Evolutionary conservation across 2,329 filamentous ascomycete genomes (phyloP).

Genomic region (Aspergillus persii): DNA sequence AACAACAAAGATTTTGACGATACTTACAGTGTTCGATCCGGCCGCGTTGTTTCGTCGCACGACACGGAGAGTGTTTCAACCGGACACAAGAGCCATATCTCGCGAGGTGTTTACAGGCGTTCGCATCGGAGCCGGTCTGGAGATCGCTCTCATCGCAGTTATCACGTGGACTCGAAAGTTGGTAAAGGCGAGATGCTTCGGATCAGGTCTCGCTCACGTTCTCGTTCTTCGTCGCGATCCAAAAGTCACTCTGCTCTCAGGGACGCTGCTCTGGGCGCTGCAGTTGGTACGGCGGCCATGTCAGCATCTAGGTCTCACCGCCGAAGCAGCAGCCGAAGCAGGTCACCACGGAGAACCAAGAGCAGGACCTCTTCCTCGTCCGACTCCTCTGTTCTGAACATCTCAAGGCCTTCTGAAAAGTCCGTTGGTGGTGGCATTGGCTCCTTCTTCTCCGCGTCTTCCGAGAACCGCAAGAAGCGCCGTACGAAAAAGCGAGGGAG

Average conservation of each 20-base stretch:
- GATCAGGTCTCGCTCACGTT: conserved; percentile 27
- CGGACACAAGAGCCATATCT: conserved; percentile 43
- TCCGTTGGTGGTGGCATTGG: conserved; percentile 55
- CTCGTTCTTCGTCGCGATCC: conserved; percentile 35
- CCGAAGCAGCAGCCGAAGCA: conserved; percentile 29
- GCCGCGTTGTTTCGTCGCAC: conserved; percentile 38
- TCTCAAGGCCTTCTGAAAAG: conserved; percentile 56
- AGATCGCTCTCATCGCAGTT: conserved; percentile 32
- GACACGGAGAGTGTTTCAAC: conserved; percentile 28
- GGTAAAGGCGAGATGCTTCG: conserved; percentile 24
- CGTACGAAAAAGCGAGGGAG: conserved; percentile 47
- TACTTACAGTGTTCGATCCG: conserved; percentile 58
- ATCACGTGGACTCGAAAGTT: conserved; percentile 27
- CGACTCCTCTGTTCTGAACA: conserved; percentile 63
- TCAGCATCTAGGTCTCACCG: conserved; percentile 25
- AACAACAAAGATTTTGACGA: conserved; percentile 58
- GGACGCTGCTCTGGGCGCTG: conserved; percentile 39
- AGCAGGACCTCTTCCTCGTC: conserved; percentile 48
- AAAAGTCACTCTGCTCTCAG: conserved; percentile 28
- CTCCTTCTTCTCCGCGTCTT: conserved; percentile 63
- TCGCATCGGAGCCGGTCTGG: conserved; percentile 32
- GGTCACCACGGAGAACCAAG: conserved; percentile 33
- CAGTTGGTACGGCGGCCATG: conserved; percentile 28
- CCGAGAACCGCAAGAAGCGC: conserved; percentile 53
- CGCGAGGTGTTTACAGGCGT: conserved; percentile 38